phyloP scores from a whole-genome alignment of 768 basidiomycete species.

The Mrakia blollopis region DNA sequence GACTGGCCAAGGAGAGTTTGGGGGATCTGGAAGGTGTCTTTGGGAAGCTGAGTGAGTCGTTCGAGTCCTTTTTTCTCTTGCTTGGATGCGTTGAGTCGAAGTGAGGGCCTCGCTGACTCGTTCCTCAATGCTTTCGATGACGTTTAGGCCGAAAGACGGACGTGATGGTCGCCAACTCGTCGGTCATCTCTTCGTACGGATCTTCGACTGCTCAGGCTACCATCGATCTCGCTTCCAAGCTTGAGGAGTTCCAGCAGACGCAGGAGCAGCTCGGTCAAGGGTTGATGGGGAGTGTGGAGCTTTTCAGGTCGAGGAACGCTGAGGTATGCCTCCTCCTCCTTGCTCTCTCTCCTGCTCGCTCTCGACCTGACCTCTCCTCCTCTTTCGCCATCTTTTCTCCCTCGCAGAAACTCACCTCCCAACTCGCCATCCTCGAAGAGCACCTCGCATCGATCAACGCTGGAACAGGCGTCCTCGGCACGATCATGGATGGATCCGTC shows the following conservation, averaged over 20 bases:
- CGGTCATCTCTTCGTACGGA: slow-evolving; percentile 60
- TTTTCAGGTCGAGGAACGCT: not conserved
- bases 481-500: not conserved
- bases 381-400: not conserved
- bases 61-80: no score
- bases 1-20: slow-evolving; percentile 61
- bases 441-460: not conserved
- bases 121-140: not conserved
- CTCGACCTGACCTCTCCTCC: not conserved
- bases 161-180: slow-evolving; percentile 60
- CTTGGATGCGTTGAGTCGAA: not conserved
- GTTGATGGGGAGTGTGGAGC: not conserved
- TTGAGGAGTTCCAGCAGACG: not conserved
- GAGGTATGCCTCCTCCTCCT: not conserved
- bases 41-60: slow-evolving; percentile 68
- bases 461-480: not conserved
- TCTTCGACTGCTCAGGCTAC: slow-evolving; percentile 37
- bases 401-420: not conserved
- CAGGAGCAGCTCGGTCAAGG: not conserved
- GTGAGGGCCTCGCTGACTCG: not conserved
- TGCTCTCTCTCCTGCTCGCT: not conserved
- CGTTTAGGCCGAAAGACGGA: slow-evolving; percentile 65
- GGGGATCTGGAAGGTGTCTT: slow-evolving; percentile 67
- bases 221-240: not conserved
- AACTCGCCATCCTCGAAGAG: not conserved